Evolutionary conservation across 306 rosid species (phyloP).

Genomic region (Styphnolobium japonicum): DNA sequence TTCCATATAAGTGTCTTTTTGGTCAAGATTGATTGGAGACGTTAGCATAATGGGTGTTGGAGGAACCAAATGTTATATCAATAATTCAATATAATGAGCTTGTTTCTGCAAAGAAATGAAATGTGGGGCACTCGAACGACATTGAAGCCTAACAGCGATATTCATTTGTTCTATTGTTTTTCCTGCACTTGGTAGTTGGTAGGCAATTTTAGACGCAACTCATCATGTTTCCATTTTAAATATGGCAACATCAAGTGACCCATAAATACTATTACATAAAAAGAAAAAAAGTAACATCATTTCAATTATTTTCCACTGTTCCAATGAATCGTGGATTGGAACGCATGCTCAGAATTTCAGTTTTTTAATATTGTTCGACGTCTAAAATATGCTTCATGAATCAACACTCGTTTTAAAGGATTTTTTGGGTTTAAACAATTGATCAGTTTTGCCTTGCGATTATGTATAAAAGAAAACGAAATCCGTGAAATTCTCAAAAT

Average conservation of each 20-base stretch:
- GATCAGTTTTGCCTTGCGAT: not conserved
- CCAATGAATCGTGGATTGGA: not conserved
- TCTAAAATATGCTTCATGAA: not conserved
- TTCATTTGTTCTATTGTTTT: not conserved
- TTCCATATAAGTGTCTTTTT: not conserved
- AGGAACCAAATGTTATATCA: not conserved
- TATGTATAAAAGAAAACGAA: not conserved
- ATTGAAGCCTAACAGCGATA: not conserved
- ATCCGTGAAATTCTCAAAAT: too few relatives aligned
- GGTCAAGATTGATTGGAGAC: constrained; percentile 15
- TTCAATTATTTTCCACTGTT: constrained; percentile 9
- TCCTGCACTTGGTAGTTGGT: not conserved
- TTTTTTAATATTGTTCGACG: not conserved
- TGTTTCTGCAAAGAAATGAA: not conserved
- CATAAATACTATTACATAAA: not conserved
- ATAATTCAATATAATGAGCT: not conserved
- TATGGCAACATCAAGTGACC: constrained; percentile 20
- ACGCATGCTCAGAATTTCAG: not conserved
- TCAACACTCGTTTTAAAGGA: not conserved
- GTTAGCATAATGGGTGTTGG: constrained; percentile 11
- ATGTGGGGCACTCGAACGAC: not conserved
- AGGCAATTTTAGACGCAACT: not conserved
- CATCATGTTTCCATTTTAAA: not conserved
- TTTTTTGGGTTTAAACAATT: not conserved
- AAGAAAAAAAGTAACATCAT: not conserved